Evolutionary conservation across 208 protist species (phyloP).

Genomic region (Leishmania aethiopica): DNA sequence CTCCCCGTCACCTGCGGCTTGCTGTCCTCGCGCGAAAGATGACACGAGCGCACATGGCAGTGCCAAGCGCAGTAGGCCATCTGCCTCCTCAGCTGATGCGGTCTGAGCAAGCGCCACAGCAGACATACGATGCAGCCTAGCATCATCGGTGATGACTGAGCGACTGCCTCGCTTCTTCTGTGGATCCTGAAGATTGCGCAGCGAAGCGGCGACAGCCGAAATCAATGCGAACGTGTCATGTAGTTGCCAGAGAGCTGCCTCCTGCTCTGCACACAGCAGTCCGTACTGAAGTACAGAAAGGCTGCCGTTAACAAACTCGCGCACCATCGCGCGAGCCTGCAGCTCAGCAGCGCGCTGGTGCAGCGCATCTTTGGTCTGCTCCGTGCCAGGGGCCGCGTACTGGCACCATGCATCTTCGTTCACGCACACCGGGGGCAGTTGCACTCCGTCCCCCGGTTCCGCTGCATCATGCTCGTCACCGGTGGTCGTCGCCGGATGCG

Average conservation of each 20-base stretch:
- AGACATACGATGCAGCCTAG: conserved; percentile 11
- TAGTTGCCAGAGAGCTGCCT: conserved; percentile 26
- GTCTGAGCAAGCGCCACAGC: background rate
- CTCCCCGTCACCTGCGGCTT: background rate
- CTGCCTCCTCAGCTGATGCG: background rate
- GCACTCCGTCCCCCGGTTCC: background rate
- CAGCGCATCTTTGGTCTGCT: background rate
- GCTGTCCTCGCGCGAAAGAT: background rate
- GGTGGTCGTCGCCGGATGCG: background rate
- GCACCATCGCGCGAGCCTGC: conserved; percentile 15
- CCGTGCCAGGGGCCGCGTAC: background rate
- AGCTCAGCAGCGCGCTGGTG: conserved; percentile 7
- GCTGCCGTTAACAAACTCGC: conserved; percentile 43
- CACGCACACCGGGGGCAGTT: conserved; percentile 1
- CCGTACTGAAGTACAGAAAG: conserved; percentile 52
- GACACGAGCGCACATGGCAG: conserved; percentile 4
- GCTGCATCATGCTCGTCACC: background rate
- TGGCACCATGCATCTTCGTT: conserved; percentile 31
- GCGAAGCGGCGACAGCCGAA: conserved; percentile 4
- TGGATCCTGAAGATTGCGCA: background rate
- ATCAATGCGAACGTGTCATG: conserved; percentile 23
- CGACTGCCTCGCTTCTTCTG: background rate
- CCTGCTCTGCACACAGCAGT: conserved; percentile 27
- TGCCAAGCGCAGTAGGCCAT: background rate
- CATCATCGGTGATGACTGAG: background rate